Conservation (phyloP, 106 monocot species). For the Posidonia australis region DNA sequence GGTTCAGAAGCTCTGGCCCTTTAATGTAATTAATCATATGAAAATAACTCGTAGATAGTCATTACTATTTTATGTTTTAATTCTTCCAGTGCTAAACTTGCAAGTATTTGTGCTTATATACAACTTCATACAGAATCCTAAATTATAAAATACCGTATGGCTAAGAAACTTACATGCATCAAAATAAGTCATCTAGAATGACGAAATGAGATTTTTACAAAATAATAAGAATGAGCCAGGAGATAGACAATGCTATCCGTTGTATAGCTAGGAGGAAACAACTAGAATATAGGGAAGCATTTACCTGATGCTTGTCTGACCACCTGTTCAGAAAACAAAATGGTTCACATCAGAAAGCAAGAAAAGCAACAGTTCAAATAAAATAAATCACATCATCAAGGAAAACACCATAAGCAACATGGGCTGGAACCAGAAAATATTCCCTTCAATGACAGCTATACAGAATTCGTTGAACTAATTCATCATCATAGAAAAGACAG, state of each 20-base stretch:
- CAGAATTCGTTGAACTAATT: no score
- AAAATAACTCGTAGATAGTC: no score
- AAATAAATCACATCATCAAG: not conserved
- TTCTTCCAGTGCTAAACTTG: not conserved
- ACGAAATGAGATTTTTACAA: no score
- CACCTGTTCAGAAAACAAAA: conserved; percentile 16
- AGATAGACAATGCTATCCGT: not conserved
- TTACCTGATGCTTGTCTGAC: conserved; percentile 29
- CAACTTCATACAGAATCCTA: not conserved
- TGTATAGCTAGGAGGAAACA: not conserved
- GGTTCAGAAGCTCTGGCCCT: no score
- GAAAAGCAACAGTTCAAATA: not conserved
- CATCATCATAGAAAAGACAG: no score
- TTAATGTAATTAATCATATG: no score
- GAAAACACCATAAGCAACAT: not conserved
- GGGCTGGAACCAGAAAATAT: not conserved
- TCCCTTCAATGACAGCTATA: no score
- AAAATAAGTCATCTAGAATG: no score
- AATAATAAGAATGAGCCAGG: not conserved
- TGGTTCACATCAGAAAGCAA: conserved; percentile 1
- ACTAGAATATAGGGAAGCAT: not conserved
- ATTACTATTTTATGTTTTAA: no score
- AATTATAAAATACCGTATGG: no score
- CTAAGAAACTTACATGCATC: no score
- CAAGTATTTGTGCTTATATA: not conserved